phyloP scores from a whole-genome alignment of 805 yeast genomes.

The Metschnikowia vanudenii region DNA sequence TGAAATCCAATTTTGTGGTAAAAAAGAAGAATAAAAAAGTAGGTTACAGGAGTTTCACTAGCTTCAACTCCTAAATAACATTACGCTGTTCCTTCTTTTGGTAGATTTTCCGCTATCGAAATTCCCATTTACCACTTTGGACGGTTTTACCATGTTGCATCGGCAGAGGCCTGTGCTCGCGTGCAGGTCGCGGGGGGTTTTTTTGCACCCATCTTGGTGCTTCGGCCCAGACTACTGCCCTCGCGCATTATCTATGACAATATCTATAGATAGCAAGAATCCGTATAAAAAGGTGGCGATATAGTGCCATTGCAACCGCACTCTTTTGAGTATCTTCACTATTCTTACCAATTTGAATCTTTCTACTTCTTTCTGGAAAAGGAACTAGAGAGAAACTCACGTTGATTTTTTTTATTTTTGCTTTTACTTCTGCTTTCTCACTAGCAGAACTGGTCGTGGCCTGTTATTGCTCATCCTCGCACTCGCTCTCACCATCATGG shows the following conservation, averaged over 20 bases:
- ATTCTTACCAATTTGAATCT: background rate
- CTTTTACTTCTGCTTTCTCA: too few relatives aligned
- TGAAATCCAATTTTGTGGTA: too few relatives aligned
- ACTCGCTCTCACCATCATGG: background rate
- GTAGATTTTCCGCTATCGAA: too few relatives aligned
- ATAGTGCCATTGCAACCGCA: background rate
- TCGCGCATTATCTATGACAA: conserved; percentile 8
- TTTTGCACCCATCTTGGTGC: conserved; percentile 22
- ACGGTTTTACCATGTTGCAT: background rate
- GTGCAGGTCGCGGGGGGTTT: conserved; percentile 12
- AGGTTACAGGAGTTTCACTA: too few relatives aligned
- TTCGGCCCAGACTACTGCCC: conserved; percentile 4
- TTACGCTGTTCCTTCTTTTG: too few relatives aligned
- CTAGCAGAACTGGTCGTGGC: too few relatives aligned
- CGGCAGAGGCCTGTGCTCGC: background rate
- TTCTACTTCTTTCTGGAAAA: background rate
- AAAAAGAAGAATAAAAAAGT: too few relatives aligned
- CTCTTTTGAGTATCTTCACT: background rate
- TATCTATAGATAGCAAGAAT: conserved; percentile 4
- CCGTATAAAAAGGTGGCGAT: background rate
- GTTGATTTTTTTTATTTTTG: too few relatives aligned
- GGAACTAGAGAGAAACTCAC: background rate
- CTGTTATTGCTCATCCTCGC: too few relatives aligned
- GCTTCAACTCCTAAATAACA: too few relatives aligned
- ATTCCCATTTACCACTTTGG: too few relatives aligned